These are phyloP conservation scores for Raddia guianensis DNA, from an alignment of 176 grass and related monocot species.

Conservation along the genomic window DNA sequence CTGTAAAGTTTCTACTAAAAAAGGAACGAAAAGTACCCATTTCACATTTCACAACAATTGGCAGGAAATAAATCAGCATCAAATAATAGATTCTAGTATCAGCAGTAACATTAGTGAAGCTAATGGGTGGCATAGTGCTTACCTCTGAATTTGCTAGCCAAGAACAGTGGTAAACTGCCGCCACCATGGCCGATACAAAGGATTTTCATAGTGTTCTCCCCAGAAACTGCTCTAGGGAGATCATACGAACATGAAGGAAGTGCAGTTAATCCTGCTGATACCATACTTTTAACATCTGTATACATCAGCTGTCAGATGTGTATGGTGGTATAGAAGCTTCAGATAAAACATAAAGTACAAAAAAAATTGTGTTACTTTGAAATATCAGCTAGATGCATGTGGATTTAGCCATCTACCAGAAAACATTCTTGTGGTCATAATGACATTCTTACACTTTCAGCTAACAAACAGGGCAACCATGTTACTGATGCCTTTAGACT, in stretches of 20 bases:
- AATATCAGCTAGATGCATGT: slow-evolving; percentile 11
- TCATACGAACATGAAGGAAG: slow-evolving; percentile 66
- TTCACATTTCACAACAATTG: neutral
- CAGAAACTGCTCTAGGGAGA: slow-evolving; percentile 61
- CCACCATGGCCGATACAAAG: slow-evolving; percentile 92
- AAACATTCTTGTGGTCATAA: neutral
- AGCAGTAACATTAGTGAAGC: neutral
- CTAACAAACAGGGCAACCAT: neutral
- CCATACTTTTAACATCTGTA: slow-evolving; percentile 89
- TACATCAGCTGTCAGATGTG: slow-evolving; percentile 28
- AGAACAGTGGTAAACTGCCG: slow-evolving; percentile 76
- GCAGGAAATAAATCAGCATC: slow-evolving; percentile 12
- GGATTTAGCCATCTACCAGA: slow-evolving; percentile 10
- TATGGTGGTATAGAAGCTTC: neutral
- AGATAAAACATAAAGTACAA: neutral
- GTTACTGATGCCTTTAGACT: slow-evolving; percentile 13
- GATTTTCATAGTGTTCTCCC: slow-evolving; percentile 65
- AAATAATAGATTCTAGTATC: neutral
- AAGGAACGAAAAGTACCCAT: neutral
- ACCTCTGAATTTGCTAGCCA: slow-evolving; percentile 92
- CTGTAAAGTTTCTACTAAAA: neutral
- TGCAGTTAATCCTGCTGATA: slow-evolving; percentile 67
- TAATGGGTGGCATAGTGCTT: neutral
- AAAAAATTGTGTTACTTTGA: neutral
- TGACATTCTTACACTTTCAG: slow-evolving; percentile 21